Base-by-base conservation (phyloP, 23 red algal genomes). In the Gracilaria vermiculophylla region DNA sequence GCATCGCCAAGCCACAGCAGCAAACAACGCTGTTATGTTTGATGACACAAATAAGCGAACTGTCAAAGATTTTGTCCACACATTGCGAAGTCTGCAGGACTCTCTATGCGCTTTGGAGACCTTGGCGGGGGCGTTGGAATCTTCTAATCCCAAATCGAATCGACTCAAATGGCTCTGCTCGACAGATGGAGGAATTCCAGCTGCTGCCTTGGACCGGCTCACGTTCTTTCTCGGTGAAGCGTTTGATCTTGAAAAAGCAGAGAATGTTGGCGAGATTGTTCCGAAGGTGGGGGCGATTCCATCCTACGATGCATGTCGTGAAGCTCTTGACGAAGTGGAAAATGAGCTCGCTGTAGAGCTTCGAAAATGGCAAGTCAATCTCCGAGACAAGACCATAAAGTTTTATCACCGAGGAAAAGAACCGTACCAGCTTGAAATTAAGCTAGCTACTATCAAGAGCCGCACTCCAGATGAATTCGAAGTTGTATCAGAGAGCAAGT, bases 341-440 rank as follows among this genome's bases (percentile, higher is more conserved):
- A 19, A 27, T 25, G 66, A 61, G 7, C 76, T 97, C 16, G 56
- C 80, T 2, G 32, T 42, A 24, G 75, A 94, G 51, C 77, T 97
- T 51, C 35, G 48, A 15, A 74, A 91, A 17, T 87, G 80, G 90
- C 58, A 80, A 65, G 25, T 71, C 5, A 71, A 53, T 20, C 84
- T 90, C 8, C 44, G 85, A 12, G 89, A 93, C 7, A 69, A 66
- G 12, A 34, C 84, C 3, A 58, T 97, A 24, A 93, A 91, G 76
- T 97, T 49, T 53, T 99, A 94, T 82, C 92, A 95, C 76, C 92
- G 97, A 34, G 82, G 86, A 28, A 94, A 94, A 47, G 97, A 99
- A 76, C 62, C 90, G 16, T 95, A 94, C 79, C 97, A 99, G 88
- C 77, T 99, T 65, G 97, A 99, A 41, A 58, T 95, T 28, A 91